phyloP scores from a whole-genome alignment of 257 asterid species.

The Nicotiana undulata region DNA sequence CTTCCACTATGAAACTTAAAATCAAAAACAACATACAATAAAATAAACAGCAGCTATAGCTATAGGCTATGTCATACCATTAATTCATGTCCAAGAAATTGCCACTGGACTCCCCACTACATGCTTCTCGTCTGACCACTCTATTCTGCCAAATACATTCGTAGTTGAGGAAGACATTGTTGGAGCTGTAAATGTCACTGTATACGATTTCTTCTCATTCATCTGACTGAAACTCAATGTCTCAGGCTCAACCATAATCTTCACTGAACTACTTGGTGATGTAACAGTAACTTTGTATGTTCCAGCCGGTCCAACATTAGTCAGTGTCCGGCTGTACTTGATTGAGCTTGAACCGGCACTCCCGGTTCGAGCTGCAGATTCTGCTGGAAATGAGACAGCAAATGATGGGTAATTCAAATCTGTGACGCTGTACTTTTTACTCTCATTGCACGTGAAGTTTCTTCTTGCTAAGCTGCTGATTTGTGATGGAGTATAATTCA shows the following conservation, averaged over 20 bases:
- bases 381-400: conserved; percentile 37
- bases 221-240: conserved; percentile 38
- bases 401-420: conserved; percentile 90
- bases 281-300: conserved; percentile 60
- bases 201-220: conserved; percentile 61
- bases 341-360: conserved; percentile 27
- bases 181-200: conserved; percentile 47
- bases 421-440: conserved; percentile 44
- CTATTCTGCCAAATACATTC: conserved; percentile 61
- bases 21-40: background rate
- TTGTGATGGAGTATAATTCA: conserved; percentile 53
- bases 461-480: conserved; percentile 54
- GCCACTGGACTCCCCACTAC: conserved; percentile 83
- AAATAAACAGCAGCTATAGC: background rate
- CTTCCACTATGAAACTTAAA: background rate
- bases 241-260: conserved; percentile 54
- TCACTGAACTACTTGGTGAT: conserved; percentile 27
- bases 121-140: conserved; percentile 86
- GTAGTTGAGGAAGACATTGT: conserved; percentile 42
- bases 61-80: background rate
- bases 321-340: conserved; percentile 62
- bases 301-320: conserved; percentile 67
- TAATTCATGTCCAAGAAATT: conserved; percentile 46
- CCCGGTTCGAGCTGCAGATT: conserved; percentile 14
- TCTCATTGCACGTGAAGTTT: conserved; percentile 51